Conservation (phyloP, 805 yeast species). For the Phaffomyces thermotolerans region DNA sequence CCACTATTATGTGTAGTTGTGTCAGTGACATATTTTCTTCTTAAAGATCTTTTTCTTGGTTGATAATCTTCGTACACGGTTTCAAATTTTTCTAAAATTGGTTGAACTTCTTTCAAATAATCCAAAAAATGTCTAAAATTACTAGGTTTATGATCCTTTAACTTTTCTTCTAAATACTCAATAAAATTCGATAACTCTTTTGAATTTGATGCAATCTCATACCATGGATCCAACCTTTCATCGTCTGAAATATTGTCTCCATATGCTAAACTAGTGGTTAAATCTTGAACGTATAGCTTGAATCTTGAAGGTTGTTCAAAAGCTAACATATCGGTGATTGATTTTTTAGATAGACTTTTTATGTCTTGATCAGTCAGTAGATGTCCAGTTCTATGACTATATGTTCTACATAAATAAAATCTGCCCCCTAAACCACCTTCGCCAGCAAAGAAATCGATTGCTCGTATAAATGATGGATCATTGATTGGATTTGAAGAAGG, state of each 20-base stretch:
- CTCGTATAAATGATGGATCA: conserved; percentile 17
- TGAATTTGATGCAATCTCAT: conserved; percentile 18
- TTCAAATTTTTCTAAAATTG: conserved; percentile 16
- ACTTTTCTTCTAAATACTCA: conserved; percentile 6
- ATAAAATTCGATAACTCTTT: conserved; percentile 12
- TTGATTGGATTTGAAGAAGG: conserved; percentile 15
- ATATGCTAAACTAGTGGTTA: conserved; percentile 12
- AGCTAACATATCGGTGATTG: conserved; percentile 6
- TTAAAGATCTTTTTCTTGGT: conserved; percentile 13
- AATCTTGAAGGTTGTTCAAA: conserved; percentile 20
- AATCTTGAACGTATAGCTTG: conserved; percentile 22
- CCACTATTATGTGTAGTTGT: conserved; percentile 14
- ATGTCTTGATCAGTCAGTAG: conserved; percentile 11
- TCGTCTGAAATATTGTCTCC: not conserved
- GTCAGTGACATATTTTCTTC: conserved; percentile 14
- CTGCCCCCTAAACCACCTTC: conserved; percentile 22
- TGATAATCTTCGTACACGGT: conserved; percentile 9
- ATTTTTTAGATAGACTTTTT: conserved; percentile 3
- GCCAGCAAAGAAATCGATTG: conserved; percentile 23
- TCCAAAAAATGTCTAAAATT: conserved; percentile 4
- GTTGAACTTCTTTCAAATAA: conserved; percentile 12
- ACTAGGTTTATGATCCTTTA: conserved; percentile 3
- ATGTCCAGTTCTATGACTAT: conserved; percentile 14
- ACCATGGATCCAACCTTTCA: conserved; percentile 18
- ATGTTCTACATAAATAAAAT: conserved; percentile 19